Percentiles rank a stretch among this genome's conserved stretches.
phyloP scores from a whole-genome alignment of 441 rosid genomes.

The Geranium incanum region DNA sequence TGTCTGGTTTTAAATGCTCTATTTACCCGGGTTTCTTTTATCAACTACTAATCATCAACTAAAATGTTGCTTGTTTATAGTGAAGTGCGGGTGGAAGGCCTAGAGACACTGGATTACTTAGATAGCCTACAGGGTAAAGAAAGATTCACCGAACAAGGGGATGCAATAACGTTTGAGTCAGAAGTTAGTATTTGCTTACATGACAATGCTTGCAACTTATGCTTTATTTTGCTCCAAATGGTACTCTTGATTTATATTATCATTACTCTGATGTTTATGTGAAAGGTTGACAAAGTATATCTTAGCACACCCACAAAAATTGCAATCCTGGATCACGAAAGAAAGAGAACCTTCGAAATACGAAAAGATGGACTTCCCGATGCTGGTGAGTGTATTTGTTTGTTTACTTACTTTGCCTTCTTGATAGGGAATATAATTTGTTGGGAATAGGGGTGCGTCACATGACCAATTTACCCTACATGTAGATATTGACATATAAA shows the following conservation, averaged over 20 bases:
- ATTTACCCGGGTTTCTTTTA: not conserved
- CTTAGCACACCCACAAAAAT: conserved; percentile 44
- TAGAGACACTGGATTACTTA: conserved; percentile 47
- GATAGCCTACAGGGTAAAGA: conserved; percentile 34
- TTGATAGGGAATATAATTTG: not conserved
- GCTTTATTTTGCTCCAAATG: not conserved
- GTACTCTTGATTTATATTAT: not conserved
- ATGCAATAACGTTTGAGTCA: conserved; percentile 41
- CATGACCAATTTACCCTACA: not conserved
- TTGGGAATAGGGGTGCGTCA: not conserved
- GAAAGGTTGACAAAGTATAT: conserved; percentile 37
- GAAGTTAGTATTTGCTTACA: conserved; percentile 27
- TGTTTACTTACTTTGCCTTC: not conserved
- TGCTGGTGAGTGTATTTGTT: conserved; percentile 31
- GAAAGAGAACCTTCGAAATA: conserved; percentile 41
- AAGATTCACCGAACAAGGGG: conserved; percentile 39
- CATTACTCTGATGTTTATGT: not conserved
- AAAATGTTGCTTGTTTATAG: conserved; percentile 25
- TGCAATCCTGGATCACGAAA: conserved; percentile 43
- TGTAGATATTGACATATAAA: too few species aligned
- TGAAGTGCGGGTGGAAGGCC: conserved; percentile 52
- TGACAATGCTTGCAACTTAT: not conserved
- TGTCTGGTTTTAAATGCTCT: not conserved
- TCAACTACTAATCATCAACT: not conserved
- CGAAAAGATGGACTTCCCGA: conserved; percentile 49